phyloP scores from a whole-genome alignment of 2,329 filamentous ascomycete species.

The Grosmannia clavigera region DNA sequence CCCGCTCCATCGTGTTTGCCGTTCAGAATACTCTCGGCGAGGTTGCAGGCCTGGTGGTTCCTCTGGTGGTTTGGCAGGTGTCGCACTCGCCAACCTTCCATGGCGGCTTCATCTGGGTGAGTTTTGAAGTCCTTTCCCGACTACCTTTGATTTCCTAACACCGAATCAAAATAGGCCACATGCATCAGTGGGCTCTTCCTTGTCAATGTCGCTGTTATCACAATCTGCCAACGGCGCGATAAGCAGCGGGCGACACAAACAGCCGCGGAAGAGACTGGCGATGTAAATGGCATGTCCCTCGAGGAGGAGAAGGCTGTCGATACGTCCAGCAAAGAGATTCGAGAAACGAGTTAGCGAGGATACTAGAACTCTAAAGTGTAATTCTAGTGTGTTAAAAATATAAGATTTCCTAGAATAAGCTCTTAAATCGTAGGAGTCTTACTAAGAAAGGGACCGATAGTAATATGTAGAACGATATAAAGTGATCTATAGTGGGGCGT shows the following conservation, averaged over 20 bases:
- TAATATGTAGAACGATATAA: too few species aligned
- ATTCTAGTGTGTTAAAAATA: too few species aligned
- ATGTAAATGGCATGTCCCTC: not conserved
- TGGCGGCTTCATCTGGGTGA: conserved; percentile 3
- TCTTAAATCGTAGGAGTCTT: too few species aligned
- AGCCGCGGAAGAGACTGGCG: not conserved
- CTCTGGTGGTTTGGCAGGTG: conserved; percentile 12
- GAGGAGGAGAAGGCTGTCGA: not conserved
- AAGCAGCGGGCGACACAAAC: not conserved
- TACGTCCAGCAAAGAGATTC: not conserved
- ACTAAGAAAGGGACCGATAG: too few species aligned
- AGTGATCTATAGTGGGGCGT: too few species aligned
- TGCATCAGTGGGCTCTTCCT: not conserved
- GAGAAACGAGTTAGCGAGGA: not conserved
- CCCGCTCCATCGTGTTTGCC: conserved; percentile 14
- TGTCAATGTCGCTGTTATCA: not conserved
- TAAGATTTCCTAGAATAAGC: too few species aligned
- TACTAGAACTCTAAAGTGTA: not conserved
- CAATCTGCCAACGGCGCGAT: not conserved
- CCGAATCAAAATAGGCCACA: not conserved
- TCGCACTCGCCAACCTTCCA: conserved; percentile 1
- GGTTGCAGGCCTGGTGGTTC: conserved; percentile 13
- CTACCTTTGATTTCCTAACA: not conserved
- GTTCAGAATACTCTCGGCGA: conserved; percentile 13
- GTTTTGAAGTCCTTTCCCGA: not conserved